Conservation (phyloP, 129 eudicot genomes). For the Oenanthe sinensis region DNA sequence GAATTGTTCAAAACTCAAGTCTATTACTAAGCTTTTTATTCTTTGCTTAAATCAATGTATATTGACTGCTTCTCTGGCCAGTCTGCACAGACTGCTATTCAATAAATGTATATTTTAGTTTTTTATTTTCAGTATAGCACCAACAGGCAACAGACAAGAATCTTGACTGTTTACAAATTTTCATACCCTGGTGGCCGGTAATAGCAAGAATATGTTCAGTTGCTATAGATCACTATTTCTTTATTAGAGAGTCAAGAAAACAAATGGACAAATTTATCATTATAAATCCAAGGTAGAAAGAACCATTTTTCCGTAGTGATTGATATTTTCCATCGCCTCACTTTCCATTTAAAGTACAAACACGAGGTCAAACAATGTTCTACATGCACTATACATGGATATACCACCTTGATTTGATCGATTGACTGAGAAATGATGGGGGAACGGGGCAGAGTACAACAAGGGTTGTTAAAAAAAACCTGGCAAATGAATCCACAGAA, state of each 20-base stretch:
- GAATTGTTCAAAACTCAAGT: background rate
- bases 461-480: background rate
- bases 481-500: background rate
- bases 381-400: background rate
- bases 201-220: background rate
- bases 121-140: background rate
- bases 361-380: background rate
- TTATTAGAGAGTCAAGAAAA: no score
- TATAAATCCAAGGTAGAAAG: background rate
- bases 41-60: background rate
- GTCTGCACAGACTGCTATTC: background rate
- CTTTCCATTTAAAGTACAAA: background rate
- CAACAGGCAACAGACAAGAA: background rate
- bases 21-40: background rate
- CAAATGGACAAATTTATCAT: background rate
- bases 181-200: no score
- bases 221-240: no score
- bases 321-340: background rate
- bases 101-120: background rate
- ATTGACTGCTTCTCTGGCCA: background rate
- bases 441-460: background rate
- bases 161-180: no score
- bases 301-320: background rate
- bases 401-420: background rate
- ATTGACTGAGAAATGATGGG: background rate